Conservation (phyloP, 2,329 filamentous ascomycete genomes). For the Xylariaceae sp. region DNA sequence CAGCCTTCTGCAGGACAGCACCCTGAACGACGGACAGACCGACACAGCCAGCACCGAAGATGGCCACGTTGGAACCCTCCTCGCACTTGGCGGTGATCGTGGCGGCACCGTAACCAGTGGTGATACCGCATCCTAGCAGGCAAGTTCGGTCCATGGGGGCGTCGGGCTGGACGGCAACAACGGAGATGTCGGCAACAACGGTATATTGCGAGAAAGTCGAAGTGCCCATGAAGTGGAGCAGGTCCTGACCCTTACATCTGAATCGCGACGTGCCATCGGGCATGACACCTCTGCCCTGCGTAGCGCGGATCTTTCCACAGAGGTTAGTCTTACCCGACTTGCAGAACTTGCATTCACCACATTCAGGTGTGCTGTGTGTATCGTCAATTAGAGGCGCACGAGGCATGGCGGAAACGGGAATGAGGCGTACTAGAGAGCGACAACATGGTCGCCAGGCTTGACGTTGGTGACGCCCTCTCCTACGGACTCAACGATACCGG, state of each 20-base stretch:
- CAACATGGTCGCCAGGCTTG: slow-evolving; percentile 86
- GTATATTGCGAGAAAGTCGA: slow-evolving; percentile 99
- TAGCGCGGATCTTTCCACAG: slow-evolving; percentile 96
- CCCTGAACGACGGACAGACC: slow-evolving; percentile 94
- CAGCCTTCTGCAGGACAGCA: slow-evolving; percentile 75
- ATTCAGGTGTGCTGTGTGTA: slow-evolving; percentile 77
- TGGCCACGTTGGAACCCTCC: slow-evolving; percentile 79
- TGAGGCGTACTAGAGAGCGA: slow-evolving; percentile 68
- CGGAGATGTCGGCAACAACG: slow-evolving; percentile 96
- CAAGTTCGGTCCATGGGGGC: slow-evolving; percentile 96
- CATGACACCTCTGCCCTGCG: slow-evolving; percentile 94
- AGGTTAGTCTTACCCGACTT: slow-evolving; percentile 99
- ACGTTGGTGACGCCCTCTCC: slow-evolving; percentile 93
- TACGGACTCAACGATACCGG: slow-evolving; percentile 86
- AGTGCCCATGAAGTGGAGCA: slow-evolving; percentile 98
- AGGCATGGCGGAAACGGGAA: neutral
- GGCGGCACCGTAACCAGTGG: slow-evolving; percentile 94
- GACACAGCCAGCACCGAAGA: slow-evolving; percentile 95
- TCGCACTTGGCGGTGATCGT: slow-evolving; percentile 90
- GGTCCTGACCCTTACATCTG: slow-evolving; percentile 87
- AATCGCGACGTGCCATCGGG: slow-evolving; percentile 94
- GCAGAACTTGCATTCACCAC: slow-evolving; percentile 98
- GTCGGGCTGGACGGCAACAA: slow-evolving; percentile 84
- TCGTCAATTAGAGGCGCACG: slow-evolving; percentile 16
- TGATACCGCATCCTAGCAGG: slow-evolving; percentile 95